Evolutionary conservation across 1,284 basidiomycete genomes (phyloP), one percentile per base, ranked within the genome.

Genomic region (Moesziomyces aphidis): DNA sequence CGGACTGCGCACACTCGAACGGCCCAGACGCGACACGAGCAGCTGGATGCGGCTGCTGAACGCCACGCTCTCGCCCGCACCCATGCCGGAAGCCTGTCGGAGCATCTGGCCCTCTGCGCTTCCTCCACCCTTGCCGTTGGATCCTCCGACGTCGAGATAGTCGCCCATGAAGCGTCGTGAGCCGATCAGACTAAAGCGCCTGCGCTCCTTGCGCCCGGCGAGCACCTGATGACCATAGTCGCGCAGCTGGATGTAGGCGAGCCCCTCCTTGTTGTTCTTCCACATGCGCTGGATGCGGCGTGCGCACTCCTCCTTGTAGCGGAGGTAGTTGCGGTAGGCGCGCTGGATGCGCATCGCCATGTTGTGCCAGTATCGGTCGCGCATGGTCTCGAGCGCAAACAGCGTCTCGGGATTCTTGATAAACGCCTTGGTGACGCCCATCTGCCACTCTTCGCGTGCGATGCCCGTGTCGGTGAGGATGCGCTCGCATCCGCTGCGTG

Each of bases 371-470:
- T 99, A 99, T 62, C 93, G 90, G 85, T 99, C 97, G 57, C 96
- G 91, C 94, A 99, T 98, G 22, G 94, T 95, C 87, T 99, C 96
- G 58, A 99, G 88, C 22, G 96, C 97, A 85, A 99, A 99, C 23
- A 99, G 90, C 44, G 96, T 99, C 86, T 99, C 96, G 0, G 96
- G 96, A 84, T 96, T 98, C 89, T 99, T 99, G 87, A 99, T 99
- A 85, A 99, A 99, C 0, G 96, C 96, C 84, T 99, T 99, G 13
- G 96, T 97, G 3, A 92, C 90, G 74, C 97, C 96, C 94, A 99
- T 97, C 86, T 99, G 96, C 96, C 96, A 99, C 86, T 99, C 95
- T 60, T 98, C 96, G 79, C 90, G 91, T 3, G 93, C 90, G 77
- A 99, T 99, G 48, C 95, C 95, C 17, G 95, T 96, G 82, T 99